Evolutionary conservation across 768 basidiomycete genomes (phyloP), one percentile per base, ranked within the genome.

Genomic region (Lentinus brumalis): DNA sequence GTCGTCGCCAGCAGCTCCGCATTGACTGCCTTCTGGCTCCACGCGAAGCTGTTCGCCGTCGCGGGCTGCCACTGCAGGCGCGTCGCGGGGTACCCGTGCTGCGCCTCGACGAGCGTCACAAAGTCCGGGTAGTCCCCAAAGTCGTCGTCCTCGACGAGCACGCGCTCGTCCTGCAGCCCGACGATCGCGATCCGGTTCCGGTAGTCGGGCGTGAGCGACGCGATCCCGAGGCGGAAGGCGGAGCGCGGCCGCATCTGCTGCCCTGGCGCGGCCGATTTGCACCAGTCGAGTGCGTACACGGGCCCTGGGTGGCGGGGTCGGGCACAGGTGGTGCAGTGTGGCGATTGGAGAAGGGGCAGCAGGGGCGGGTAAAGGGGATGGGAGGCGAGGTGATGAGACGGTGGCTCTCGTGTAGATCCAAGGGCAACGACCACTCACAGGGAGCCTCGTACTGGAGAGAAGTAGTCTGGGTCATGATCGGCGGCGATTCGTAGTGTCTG

Each of bases 61-160:
- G 83, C 81, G 16, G 97, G 97, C 66, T 97, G 94, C 92, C 95
- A 98, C 69, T 91, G 94, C 50, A 98, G 75, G 73, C 87, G 90
- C 14, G 95, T 98, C 10, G 94, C 92, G 16, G 97, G 97, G 76
- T 96, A 98, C 47, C 92, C 89, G 65, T 97, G 91, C 64, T 86
- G 83, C 1, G 88, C 86, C 66, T 92, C 87, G 60, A 92, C 94
- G 21, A 96, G 83, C 5, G 89, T 88, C 42, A 88, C 86, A 71
- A 96, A 97, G 76, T 96, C 92, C 9, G 89, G 83, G 70, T 92
- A 92, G 71, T 90, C 86, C 41, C 84, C 85, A 69, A 85, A 90
- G 69, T 93, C 89, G 70, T 93, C 89, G 66, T 93, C 91, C 67
- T 92, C 91, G 4, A 91, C 89, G 12, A 94, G 82, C n/a, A 92